Evolutionary conservation across 179 eudicot genomes (phyloP).

Genomic region (Beta corolliflora): DNA sequence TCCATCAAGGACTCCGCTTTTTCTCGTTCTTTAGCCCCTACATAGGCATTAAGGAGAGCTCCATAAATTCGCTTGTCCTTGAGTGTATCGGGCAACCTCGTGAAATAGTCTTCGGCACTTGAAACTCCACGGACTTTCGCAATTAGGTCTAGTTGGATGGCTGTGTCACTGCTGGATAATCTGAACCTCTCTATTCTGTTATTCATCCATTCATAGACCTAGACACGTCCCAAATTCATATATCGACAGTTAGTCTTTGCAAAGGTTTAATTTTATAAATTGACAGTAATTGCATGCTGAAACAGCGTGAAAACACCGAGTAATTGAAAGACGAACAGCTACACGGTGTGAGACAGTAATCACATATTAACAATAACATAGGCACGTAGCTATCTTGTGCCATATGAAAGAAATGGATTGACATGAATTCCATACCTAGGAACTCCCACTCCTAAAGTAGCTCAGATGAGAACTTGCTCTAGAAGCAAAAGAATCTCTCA

Average conservation of each 20-base stretch:
- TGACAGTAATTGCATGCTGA: background rate
- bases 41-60: conserved; percentile 84
- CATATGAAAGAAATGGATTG: no score
- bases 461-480: background rate
- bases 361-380: background rate
- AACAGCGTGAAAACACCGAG: background rate
- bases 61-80: conserved; percentile 77
- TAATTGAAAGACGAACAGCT: background rate
- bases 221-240: conserved; percentile 23
- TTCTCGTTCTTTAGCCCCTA: conserved; percentile 52
- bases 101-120: conserved; percentile 77
- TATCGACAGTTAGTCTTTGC: background rate
- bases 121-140: conserved; percentile 79
- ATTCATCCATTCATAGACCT: conserved; percentile 94
- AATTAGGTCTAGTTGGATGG: conserved; percentile 81
- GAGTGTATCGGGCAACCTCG: conserved; percentile 48
- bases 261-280: background rate
- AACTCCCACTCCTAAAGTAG: background rate
- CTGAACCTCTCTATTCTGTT: conserved; percentile 60
- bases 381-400: background rate
- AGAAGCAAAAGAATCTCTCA: background rate
- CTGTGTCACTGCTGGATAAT: conserved; percentile 66
- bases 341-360: background rate
- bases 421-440: no score
- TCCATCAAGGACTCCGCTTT: conserved; percentile 72